Base-by-base conservation (phyloP, 1,139 yeast genomes). In the Blastobotrys raffinosifermentans region DNA sequence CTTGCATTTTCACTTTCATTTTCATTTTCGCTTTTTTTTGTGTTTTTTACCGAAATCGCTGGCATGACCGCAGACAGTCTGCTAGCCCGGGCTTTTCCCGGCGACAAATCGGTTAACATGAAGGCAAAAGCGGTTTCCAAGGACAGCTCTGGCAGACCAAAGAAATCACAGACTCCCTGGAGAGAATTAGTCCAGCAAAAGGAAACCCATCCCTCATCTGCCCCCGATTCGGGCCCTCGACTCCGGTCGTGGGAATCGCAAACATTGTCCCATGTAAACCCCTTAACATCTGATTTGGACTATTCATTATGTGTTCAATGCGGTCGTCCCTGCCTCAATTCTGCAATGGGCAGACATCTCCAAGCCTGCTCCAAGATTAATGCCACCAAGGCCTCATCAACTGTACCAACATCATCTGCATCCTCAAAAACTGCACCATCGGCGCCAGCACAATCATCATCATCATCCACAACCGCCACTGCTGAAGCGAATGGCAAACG, bases 251-350 rank as follows among this genome's bases (percentile, higher is more conserved):
- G 58, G 50, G 63, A 58, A 32, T 42, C 51, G 32, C 33, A 48
- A 14, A 44, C 51, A 21, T 44, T 58, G 29, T 48, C 54, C 4
- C 37, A 50, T n/a, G 41, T 47, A 16, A 53, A 54, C 39, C 51
- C 55, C n/a, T 45, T 60, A 32, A 43, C 50, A 9, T 47, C 61
- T 9, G 50, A 47, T 19, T 40, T 54, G 33, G 55, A 54, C 35
- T 53, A 55, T 34, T 44, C 45, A 16, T 29, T 61, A 15, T 61
- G 66, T 32, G 49, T 55, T 14, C 51, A 44, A 31, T 61, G 66
- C 38, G 34, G 44, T 10, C 52, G 63, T 34, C 66, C 66, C 2
- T 34, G 51, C 10, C 41, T 61, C 27, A 46, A 42, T 11, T 35
- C 49, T 2, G 54, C 55, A 10, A 39, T 52, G 15, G 44, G 44